Conservation (phyloP, 768 basidiomycete genomes). For the Rhodotorula taiwanensis region DNA sequence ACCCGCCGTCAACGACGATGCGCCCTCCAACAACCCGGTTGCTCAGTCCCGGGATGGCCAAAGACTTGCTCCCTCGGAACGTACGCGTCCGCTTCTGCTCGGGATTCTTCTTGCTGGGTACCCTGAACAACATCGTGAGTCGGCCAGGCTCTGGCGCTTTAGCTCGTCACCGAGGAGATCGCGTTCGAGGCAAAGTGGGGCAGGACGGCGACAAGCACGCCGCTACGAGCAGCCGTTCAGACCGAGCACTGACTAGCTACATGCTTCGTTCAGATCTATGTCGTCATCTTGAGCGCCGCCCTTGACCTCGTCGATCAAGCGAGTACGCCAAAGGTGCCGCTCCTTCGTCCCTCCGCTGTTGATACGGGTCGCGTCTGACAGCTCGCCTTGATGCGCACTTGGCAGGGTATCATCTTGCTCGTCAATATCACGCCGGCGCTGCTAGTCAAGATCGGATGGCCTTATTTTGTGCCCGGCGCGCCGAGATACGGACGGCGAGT, state of each 20-base stretch:
- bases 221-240: too few species aligned
- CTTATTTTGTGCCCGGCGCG: constrained; percentile 69
- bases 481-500: constrained; percentile 74
- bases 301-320: constrained; percentile 58
- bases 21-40: neutral
- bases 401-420: constrained; percentile 74
- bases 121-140: constrained; percentile 36
- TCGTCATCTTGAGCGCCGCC: constrained; percentile 92
- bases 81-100: neutral
- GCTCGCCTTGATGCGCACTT: neutral
- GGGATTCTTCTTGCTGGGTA: constrained; percentile 36
- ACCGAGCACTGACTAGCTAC: too few species aligned
- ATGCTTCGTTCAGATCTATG: constrained; percentile 54
- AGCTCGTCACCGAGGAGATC: too few species aligned
- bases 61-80: neutral
- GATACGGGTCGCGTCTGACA: too few species aligned
- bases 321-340: constrained; percentile 67
- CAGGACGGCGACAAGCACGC: too few species aligned
- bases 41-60: too few species aligned
- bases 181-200: too few species aligned
- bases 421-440: constrained; percentile 89
- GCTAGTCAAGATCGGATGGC: constrained; percentile 82
- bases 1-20: neutral
- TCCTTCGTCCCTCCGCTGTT: neutral
- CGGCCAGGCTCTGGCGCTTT: too few species aligned